Base-by-base conservation (phyloP, 78 protist genomes). In the Monosiga brevicollis region DNA sequence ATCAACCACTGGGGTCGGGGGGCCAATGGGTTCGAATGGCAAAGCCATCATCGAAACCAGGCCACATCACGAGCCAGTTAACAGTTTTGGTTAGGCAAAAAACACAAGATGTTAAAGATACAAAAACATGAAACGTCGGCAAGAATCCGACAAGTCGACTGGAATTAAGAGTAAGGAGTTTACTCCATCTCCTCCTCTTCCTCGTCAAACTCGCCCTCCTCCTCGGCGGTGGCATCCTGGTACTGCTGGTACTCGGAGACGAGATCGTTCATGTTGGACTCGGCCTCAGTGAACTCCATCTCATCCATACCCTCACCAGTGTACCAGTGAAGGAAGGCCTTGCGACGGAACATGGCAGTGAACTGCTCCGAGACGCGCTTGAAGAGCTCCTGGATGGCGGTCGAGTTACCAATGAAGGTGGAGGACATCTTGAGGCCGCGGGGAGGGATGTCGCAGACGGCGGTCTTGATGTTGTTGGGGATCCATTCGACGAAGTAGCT, bases 311-410 rank as follows among this genome's bases (percentile, higher is more conserved):
- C 99, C 93, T 97, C 99, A 35, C 95, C 95, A 26, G 98, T 96
- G 94, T 95, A 97, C 98, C 98, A 97, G 90, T 97, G 98, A 77
- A 97, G 93, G 97, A 96, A 97, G 43, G 99, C 99, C 94, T 96
- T 97, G 78, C 98, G 88, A 42, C 93, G 84, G 94, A 96, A 98
- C 99, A 97, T 95, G 88, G 96, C 93, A 40, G 95, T 90, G 93
- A 98, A 98, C 89, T 98, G 97, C 86, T 87, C 78, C 42, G 42
- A n/a, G n/a, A 97, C 91, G 79, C 99, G 94, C 94, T 95, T 94
- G 95, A 96, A 97, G 84, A 97, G 90, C 88, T 97, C 98, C 90
- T 96, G 98, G 91, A 98, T 96, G 87, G 95, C 89, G n/a, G 99
- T 96, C 84, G 90, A 84, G 95, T 98, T 98, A 80, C 99, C 98